A percentile compares a stretch with the other conserved stretches of the same genome.
These are phyloP conservation scores for Erodium trifolium DNA, from an alignment of 441 rosid genomes.

Conservation along the genomic window DNA sequence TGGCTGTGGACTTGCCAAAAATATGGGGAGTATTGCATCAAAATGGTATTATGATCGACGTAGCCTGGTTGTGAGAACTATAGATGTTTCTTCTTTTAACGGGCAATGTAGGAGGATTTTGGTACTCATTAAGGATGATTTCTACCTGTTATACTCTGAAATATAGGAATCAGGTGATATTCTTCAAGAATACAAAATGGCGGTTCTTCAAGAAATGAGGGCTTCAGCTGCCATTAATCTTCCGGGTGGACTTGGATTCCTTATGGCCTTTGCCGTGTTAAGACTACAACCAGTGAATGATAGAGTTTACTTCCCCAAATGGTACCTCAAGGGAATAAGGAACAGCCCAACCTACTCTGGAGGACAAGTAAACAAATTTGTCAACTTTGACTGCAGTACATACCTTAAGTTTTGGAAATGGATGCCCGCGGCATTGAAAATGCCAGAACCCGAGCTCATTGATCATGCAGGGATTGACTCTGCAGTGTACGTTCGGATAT, in stretches of 20 bases:
- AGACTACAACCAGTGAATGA: slow-evolving; percentile 88
- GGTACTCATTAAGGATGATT: too few species aligned
- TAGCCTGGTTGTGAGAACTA: neutral
- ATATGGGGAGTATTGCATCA: too few species aligned
- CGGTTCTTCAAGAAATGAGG: slow-evolving; percentile 73
- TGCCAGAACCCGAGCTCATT: slow-evolving; percentile 68
- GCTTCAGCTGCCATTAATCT: slow-evolving; percentile 84
- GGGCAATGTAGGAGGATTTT: too few species aligned
- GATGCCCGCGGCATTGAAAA: slow-evolving; percentile 97
- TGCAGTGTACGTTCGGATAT: slow-evolving; percentile 80
- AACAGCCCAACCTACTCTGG: slow-evolving; percentile 55
- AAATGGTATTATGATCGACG: too few species aligned
- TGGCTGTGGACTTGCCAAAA: too few species aligned
- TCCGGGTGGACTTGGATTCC: slow-evolving; percentile 57
- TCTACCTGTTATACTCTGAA: neutral
- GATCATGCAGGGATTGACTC: slow-evolving; percentile 93
- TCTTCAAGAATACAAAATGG: slow-evolving; percentile 36
- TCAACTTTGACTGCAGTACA: slow-evolving; percentile 62
- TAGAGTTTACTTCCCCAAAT: slow-evolving; percentile 87
- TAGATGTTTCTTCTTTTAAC: neutral
- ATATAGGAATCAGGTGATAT: neutral
- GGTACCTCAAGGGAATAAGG: slow-evolving; percentile 63
- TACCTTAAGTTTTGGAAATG: slow-evolving; percentile 83
- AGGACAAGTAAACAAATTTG: slow-evolving; percentile 59
- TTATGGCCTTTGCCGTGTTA: slow-evolving; percentile 78